Conservation (phyloP, 352 stramenopile species). For the Phytophthora niederhauseri region DNA sequence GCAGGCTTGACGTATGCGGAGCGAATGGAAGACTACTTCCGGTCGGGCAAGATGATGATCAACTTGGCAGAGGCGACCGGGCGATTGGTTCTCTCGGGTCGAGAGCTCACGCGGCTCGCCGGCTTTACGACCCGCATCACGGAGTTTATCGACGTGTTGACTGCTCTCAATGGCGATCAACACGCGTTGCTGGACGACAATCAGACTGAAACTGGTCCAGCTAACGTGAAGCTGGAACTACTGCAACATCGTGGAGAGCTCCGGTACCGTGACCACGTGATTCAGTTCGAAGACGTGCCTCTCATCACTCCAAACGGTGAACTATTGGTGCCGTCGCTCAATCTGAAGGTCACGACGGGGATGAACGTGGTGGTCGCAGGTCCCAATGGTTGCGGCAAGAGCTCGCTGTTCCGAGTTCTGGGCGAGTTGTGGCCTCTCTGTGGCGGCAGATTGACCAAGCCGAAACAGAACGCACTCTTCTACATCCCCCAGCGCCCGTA, state of each 20-base stretch:
- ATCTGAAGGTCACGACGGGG: slow-evolving; percentile 74
- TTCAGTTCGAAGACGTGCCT: slow-evolving; percentile 86
- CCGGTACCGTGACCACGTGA: slow-evolving; percentile 61
- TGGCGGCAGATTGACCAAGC: slow-evolving; percentile 72
- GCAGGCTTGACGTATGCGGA: slow-evolving; percentile 57
- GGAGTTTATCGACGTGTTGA: slow-evolving; percentile 72
- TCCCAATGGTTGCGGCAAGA: slow-evolving; percentile 84
- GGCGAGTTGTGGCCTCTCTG: slow-evolving; percentile 86
- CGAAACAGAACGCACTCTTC: slow-evolving; percentile 69
- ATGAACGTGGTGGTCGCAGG: slow-evolving; percentile 88
- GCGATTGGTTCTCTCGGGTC: slow-evolving; percentile 80
- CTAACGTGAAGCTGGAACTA: slow-evolving; percentile 15
- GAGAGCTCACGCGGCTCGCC: slow-evolving; percentile 76
- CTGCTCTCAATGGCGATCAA: slow-evolving; percentile 54
- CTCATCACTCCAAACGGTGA: slow-evolving; percentile 86
- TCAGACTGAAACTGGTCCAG: slow-evolving; percentile 1
- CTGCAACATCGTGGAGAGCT: slow-evolving; percentile 52
- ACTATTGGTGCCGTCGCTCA: slow-evolving; percentile 72
- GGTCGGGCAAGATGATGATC: slow-evolving; percentile 80
- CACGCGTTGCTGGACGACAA: slow-evolving; percentile 44
- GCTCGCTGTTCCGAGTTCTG: slow-evolving; percentile 81
- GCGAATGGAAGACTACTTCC: slow-evolving; percentile 82
- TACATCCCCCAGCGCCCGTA: slow-evolving; percentile 91
- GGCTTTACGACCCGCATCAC: slow-evolving; percentile 76
- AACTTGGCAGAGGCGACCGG: slow-evolving; percentile 82